Percentiles rank a stretch among this genome's conserved stretches.
phyloP scores from a whole-genome alignment of 1,139 yeast genomes.

The Hyphopichia fennica region DNA sequence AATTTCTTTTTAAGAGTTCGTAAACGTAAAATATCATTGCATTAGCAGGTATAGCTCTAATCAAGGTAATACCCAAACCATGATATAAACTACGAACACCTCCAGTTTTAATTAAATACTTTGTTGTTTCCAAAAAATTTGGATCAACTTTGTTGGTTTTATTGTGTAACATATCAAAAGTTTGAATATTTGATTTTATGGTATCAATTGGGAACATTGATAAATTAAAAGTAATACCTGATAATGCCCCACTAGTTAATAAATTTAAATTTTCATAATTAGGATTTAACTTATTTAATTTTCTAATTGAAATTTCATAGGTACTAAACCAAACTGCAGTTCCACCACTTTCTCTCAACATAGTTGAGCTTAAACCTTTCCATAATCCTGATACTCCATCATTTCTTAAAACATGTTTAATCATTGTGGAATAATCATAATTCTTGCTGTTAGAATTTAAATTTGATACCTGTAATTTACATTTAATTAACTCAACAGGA shows the following conservation, averaged over 20 bases:
- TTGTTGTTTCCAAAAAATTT: conserved; percentile 30
- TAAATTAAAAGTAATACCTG: conserved; percentile 80
- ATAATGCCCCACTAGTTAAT: conserved; percentile 77
- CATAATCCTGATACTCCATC: conserved; percentile 64
- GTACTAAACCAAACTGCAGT: conserved; percentile 95
- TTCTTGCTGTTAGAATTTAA: conserved; percentile 17
- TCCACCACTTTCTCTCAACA: conserved; percentile 82
- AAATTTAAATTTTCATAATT: conserved; percentile 50
- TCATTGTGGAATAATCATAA: conserved; percentile 27
- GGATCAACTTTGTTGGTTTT: conserved; percentile 2
- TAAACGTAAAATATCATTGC: conserved; percentile 83
- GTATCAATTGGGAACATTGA: conserved; percentile 90
- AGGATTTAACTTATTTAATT: conserved; percentile 19
- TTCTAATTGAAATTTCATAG: conserved; percentile 58
- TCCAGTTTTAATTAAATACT: conserved; percentile 42
- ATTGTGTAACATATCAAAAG: conserved; percentile 36
- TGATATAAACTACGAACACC: conserved; percentile 73
- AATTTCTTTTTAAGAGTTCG: conserved; percentile 57
- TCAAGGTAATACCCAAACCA: conserved; percentile 80
- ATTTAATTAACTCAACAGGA: conserved; percentile 86
- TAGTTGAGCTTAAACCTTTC: conserved; percentile 87
- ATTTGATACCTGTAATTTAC: conserved; percentile 80
- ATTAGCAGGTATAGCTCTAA: conserved; percentile 86
- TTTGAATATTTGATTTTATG: conserved; percentile 84
- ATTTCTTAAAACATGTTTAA: conserved; percentile 40